Evolutionary conservation across 495 filamentous ascomycete genomes (phyloP), one percentile per base, ranked within the genome.

Genomic region (Talaromyces stipitatus): DNA sequence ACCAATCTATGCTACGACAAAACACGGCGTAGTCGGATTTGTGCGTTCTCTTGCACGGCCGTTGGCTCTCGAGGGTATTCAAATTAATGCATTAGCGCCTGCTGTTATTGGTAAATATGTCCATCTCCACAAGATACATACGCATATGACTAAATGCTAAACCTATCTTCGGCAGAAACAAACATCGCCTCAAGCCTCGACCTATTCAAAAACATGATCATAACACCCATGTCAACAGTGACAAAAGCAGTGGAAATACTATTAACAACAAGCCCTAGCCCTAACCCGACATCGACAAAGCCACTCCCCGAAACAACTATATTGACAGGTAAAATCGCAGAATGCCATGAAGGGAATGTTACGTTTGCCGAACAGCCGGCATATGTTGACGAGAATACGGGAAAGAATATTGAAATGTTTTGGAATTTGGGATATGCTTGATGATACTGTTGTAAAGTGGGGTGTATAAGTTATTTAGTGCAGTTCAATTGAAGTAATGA

Each of bases 11-110:
- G 71, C 76, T 1, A 68, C 72, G 11, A 72, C 76, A 20, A 84
- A 84, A 59, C 66, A 72, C 30, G 81, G 69, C 14, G 66, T 84
- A 2, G 64, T 82, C 16, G 75, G 74, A 2, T 67, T 82, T 1
- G 80, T 82, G 3, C 68, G 80, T 18, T 80, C 78, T 0, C 64
- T 77, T 2, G 74, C 70, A 5, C 55, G 57, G 26, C 47, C 68
- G 0, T 62, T 82, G 6, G 70, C 69, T 28, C 58, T 56, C 8
- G 63, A 73, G 5, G 63, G 71, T 16, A 80, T 84, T 29, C 71
- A 69, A 51, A 81, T 82, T 53, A 82, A 83, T 60, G 80, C 70
- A 6, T 59, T 84, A 16, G 77, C 78, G 20, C 81, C 81, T 4
- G 77, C 76, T 28, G 72, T 78, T 33, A 69, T 82, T 11, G 69